These are phyloP conservation scores for Cryptococcus floricola DNA, from an alignment of 1,284 basidiomycete species.

Conservation along the genomic window DNA sequence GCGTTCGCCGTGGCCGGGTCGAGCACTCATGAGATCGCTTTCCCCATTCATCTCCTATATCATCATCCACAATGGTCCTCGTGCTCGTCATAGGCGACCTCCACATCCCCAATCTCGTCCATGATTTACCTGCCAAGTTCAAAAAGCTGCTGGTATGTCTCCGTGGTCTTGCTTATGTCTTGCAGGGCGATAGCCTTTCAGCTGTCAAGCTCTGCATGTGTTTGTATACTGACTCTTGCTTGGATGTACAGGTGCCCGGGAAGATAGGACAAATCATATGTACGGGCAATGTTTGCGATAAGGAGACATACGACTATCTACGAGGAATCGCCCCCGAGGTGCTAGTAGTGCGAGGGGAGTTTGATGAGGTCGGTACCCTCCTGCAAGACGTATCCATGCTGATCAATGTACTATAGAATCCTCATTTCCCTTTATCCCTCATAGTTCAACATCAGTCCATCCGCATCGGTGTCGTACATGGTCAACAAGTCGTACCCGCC, in stretches of 20 bases:
- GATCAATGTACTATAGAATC: constrained; percentile 23
- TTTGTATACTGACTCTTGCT: not conserved
- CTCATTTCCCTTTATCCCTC: constrained; percentile 72
- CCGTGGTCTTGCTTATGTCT: not conserved
- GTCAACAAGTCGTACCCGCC: constrained; percentile 88
- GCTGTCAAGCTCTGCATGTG: not conserved
- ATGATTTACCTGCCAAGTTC: constrained; percentile 92
- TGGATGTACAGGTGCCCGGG: constrained; percentile 61
- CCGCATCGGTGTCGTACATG: constrained; percentile 88
- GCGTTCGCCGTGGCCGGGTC: too few relatives aligned
- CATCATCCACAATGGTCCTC: constrained; percentile 60
- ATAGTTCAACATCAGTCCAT: constrained; percentile 74
- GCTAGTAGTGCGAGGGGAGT: constrained; percentile 88
- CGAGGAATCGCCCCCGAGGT: constrained; percentile 94
- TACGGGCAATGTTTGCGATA: constrained; percentile 96
- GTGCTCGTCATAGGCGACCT: constrained; percentile 92
- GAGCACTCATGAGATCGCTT: not conserved
- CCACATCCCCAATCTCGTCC: constrained; percentile 78
- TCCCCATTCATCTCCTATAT: not conserved
- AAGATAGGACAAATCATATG: constrained; percentile 98
- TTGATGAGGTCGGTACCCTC: constrained; percentile 70
- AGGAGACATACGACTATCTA: constrained; percentile 96
- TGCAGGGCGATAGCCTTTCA: not conserved
- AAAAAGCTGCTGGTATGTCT: constrained; percentile 75
- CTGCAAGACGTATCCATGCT: not conserved